Evolutionary conservation across 768 basidiomycete species (phyloP).

Genomic region (Leccinum imitatum): DNA sequence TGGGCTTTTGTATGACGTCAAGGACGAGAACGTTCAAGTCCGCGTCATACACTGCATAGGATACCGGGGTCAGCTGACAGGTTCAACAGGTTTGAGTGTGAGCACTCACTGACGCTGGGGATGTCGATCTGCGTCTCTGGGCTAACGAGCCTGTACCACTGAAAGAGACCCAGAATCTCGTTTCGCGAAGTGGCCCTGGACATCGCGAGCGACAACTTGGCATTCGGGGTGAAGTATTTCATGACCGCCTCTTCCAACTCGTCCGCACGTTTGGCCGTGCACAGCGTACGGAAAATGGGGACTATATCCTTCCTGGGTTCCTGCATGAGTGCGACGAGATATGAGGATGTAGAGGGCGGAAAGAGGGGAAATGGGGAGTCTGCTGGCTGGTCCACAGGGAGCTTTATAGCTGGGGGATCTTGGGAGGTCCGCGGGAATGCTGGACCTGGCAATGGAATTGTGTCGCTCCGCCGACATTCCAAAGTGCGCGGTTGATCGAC

Average conservation of each 20-base stretch:
- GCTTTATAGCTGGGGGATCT: conserved; percentile 18
- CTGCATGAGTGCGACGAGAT: conserved; percentile 43
- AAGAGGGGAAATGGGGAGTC: background rate
- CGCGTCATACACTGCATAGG: conserved; percentile 47
- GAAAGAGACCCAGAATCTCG: conserved; percentile 51
- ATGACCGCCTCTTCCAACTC: conserved; percentile 46
- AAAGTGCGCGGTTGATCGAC: background rate
- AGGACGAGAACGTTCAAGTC: conserved; percentile 42
- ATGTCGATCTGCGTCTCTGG: conserved; percentile 46
- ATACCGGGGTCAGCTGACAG: conserved; percentile 1
- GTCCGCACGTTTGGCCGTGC: conserved; percentile 48
- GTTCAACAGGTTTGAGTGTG: background rate
- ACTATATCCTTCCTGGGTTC: conserved; percentile 52
- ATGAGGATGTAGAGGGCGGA: background rate
- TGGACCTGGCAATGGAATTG: background rate
- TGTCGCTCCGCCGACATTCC: conserved; percentile 10
- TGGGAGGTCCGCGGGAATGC: background rate
- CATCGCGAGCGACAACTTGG: conserved; percentile 58
- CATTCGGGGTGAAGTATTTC: conserved; percentile 54
- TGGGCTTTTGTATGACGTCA: conserved; percentile 45
- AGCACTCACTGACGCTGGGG: conserved; percentile 43
- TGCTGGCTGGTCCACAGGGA: background rate
- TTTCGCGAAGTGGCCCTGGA: conserved; percentile 57
- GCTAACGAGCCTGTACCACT: conserved; percentile 68
- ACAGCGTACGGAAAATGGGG: conserved; percentile 44